A percentile compares a stretch with the other conserved stretches of the same genome.
phyloP scores from a whole-genome alignment of 768 basidiomycete species.

The Hysterangium stoloniferum region DNA sequence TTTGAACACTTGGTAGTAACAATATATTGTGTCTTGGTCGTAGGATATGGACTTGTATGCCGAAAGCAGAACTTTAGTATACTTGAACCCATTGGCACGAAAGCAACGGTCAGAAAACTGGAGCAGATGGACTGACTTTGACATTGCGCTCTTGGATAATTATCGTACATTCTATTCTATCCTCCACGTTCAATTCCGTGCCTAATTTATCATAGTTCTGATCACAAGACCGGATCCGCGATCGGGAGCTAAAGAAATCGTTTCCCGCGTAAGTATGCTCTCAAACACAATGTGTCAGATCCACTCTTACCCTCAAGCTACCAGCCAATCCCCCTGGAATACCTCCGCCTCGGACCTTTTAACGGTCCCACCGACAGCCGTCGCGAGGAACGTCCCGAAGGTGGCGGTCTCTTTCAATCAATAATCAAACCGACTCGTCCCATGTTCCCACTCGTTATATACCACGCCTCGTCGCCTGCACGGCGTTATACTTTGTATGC shows the following conservation, averaged over 20 bases:
- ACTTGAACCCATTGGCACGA: constrained; percentile 57
- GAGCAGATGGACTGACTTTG: constrained; percentile 63
- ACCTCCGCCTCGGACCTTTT: constrained; percentile 66
- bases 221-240: constrained; percentile 53
- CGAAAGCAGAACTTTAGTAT: constrained; percentile 63
- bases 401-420: constrained; percentile 47
- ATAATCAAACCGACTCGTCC: constrained; percentile 44
- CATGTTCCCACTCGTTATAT: constrained; percentile 72
- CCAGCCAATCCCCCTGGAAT: constrained; percentile 78
- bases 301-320: neutral
- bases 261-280: constrained; percentile 50
- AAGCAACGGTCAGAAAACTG: constrained; percentile 56
- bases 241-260: constrained; percentile 42
- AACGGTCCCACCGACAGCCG: constrained; percentile 50
- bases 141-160: constrained; percentile 66
- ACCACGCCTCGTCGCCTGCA: constrained; percentile 50
- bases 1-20: too few relatives aligned
- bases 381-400: constrained; percentile 49
- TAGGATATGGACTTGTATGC: constrained; percentile 82
- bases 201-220: constrained; percentile 39
- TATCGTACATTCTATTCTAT: constrained; percentile 44
- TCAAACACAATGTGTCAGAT: neutral
- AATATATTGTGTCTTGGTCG: constrained; percentile 3
- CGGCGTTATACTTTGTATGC: constrained; percentile 73
- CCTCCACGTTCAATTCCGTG: neutral